phyloP scores from a whole-genome alignment of 768 basidiomycete genomes.

The Xerocomellus chrysenteron region DNA sequence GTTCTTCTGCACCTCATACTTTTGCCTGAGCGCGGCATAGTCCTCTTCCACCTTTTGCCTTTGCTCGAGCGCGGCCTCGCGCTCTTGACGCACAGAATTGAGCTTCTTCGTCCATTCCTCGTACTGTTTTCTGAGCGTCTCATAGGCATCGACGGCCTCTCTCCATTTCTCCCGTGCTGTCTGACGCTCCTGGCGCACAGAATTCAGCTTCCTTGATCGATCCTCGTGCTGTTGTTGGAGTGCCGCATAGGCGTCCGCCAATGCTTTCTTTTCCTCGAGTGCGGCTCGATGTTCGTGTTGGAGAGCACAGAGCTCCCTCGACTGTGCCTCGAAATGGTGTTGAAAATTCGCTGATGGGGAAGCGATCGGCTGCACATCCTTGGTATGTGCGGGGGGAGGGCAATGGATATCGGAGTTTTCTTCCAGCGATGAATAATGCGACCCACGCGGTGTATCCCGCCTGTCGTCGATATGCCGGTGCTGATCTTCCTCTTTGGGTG shows the following conservation, averaged over 20 bases:
- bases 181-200: background rate
- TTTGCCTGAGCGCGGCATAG: too few relatives aligned
- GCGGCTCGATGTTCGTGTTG: background rate
- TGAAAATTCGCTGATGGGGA: background rate
- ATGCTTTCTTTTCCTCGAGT: slow-evolving; percentile 10
- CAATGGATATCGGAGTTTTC: background rate
- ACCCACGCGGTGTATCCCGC: background rate
- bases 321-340: slow-evolving; percentile 1
- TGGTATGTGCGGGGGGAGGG: background rate
- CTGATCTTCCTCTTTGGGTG: background rate
- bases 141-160: background rate
- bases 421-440: too few relatives aligned
- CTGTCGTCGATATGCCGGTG: background rate
- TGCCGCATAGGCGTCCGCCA: background rate
- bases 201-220: slow-evolving; percentile 13
- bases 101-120: too few relatives aligned
- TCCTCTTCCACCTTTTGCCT: too few relatives aligned
- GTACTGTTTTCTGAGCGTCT: slow-evolving; percentile 2
- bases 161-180: slow-evolving; percentile 2
- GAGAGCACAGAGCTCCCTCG: slow-evolving; percentile 6
- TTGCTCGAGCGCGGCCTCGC: too few relatives aligned
- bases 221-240: slow-evolving; percentile 14
- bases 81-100: too few relatives aligned
- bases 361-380: background rate
- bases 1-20: slow-evolving; percentile 10